Evolutionary conservation across 495 filamentous ascomycete genomes (phyloP).

Genomic region (Neurospora terricola): DNA sequence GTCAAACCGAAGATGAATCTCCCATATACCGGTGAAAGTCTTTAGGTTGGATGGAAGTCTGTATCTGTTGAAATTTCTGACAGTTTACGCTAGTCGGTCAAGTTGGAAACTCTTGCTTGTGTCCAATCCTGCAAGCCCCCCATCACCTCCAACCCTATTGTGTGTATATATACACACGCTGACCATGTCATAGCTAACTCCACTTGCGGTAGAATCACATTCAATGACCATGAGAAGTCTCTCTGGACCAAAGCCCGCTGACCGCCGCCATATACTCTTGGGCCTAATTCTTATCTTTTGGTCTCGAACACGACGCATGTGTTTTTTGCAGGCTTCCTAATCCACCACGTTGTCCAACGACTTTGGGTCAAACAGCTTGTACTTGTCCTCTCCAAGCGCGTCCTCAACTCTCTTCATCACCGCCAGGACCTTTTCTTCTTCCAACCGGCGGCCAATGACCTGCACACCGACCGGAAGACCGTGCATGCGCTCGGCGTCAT

Average conservation of each 20-base stretch:
- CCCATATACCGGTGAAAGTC: neutral
- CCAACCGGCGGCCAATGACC: constrained; percentile 69
- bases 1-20: neutral
- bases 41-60: neutral
- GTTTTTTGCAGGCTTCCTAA: neutral
- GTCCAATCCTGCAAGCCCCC: neutral
- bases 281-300: neutral
- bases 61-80: neutral
- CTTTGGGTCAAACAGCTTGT: constrained; percentile 48
- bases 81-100: neutral
- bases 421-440: constrained; percentile 88
- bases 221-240: neutral
- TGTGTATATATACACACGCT: neutral
- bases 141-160: neutral
- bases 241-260: neutral
- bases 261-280: neutral
- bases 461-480: constrained; percentile 83
- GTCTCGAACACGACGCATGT: neutral
- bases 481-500: constrained; percentile 74
- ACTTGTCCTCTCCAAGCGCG: constrained; percentile 58
- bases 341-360: constrained; percentile 7
- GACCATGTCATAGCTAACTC: neutral
- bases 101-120: too few species aligned
- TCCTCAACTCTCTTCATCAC: constrained; percentile 72
- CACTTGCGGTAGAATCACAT: neutral